A percentile compares a stretch with the other conserved stretches of the same genome.
Conservation (phyloP, 805 yeast species). For the Maudiozyma pseudohumilis region DNA sequence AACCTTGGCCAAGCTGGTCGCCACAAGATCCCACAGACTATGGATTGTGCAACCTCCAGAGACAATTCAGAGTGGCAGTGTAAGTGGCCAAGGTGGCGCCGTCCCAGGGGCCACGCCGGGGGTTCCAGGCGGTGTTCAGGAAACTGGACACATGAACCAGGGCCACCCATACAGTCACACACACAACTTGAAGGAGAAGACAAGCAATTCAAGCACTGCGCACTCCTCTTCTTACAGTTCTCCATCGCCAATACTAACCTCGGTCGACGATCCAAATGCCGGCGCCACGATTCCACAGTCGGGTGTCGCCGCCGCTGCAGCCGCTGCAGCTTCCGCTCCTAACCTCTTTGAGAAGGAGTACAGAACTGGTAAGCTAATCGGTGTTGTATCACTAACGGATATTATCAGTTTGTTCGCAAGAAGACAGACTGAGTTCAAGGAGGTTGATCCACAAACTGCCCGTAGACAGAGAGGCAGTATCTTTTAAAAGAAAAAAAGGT, state of each 20-base stretch:
- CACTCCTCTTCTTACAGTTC: conserved; percentile 7
- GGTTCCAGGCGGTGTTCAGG: too few species aligned
- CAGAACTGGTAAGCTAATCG: conserved; percentile 72
- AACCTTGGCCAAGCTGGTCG: conserved; percentile 88
- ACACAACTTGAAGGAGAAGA: neutral
- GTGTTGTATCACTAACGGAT: conserved; percentile 89
- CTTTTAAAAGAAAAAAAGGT: conserved; percentile 5
- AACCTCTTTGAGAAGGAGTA: conserved; percentile 36
- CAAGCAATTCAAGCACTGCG: neutral
- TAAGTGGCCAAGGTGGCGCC: neutral
- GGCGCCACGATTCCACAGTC: conserved; percentile 7
- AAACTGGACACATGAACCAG: neutral
- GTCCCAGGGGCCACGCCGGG: too few species aligned
- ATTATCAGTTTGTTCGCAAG: conserved; percentile 73
- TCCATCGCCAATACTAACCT: conserved; percentile 19
- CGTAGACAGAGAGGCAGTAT: conserved; percentile 76
- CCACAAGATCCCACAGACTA: conserved; percentile 84
- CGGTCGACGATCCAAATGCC: conserved; percentile 15
- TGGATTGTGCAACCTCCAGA: conserved; percentile 64
- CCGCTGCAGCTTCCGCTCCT: conserved; percentile 14
- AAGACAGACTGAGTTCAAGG: conserved; percentile 46
- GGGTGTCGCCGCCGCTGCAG: conserved; percentile 5
- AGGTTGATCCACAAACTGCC: conserved; percentile 78
- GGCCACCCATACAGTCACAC: neutral
- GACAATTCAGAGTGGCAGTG: conserved; percentile 26